Conservation (phyloP, 2,329 filamentous ascomycete species). For the Pestalotiopsis fici region DNA sequence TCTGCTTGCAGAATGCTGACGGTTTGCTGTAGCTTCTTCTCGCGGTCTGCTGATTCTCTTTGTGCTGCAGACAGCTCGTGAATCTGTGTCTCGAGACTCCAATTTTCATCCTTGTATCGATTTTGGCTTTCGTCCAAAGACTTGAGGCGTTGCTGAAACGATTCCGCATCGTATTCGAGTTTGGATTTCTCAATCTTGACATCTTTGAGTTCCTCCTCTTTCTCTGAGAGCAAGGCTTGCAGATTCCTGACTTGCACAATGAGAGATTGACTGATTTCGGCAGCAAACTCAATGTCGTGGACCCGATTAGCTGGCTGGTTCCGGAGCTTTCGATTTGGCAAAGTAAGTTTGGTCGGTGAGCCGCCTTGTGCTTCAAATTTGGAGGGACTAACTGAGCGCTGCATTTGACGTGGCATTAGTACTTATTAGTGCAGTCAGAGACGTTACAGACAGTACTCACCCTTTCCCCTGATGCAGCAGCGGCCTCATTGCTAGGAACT, state of each 20-base stretch:
- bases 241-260: slow-evolving; percentile 92
- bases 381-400: slow-evolving; percentile 72
- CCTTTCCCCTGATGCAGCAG: slow-evolving; percentile 50
- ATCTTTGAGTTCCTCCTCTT: slow-evolving; percentile 81
- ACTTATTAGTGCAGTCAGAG: slow-evolving; percentile 2
- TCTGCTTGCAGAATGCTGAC: slow-evolving; percentile 72
- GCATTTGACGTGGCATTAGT: slow-evolving; percentile 10
- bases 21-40: slow-evolving; percentile 76
- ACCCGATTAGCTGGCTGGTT: slow-evolving; percentile 88
- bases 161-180: slow-evolving; percentile 81
- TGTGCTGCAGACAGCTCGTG: slow-evolving; percentile 77
- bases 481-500: slow-evolving; percentile 68
- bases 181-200: slow-evolving; percentile 74
- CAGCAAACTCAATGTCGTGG: slow-evolving; percentile 97
- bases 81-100: slow-evolving; percentile 90
- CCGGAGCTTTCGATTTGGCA: slow-evolving; percentile 83
- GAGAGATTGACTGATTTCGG: slow-evolving; percentile 93
- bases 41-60: slow-evolving; percentile 77
- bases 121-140: slow-evolving; percentile 91
- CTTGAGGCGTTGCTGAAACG: slow-evolving; percentile 77
- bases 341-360: slow-evolving; percentile 86
- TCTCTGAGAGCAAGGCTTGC: slow-evolving; percentile 81
- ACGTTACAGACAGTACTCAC: slow-evolving; percentile 39
- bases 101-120: slow-evolving; percentile 97
- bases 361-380: slow-evolving; percentile 80